Evolutionary conservation across 208 protist species (phyloP).

Genomic region (Acanthamoeba royreba): DNA sequence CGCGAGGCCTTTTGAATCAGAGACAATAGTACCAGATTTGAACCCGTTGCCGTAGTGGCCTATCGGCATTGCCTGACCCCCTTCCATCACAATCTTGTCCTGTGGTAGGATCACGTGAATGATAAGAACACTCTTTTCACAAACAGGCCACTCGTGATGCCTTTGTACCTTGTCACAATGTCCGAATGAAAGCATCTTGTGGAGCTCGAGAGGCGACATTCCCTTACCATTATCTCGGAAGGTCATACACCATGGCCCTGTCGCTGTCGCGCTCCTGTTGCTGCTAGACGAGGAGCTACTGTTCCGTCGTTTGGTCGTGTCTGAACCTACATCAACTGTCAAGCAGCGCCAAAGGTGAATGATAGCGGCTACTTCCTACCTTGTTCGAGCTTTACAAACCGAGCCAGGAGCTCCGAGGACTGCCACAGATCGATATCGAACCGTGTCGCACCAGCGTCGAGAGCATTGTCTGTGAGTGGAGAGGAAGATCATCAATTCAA

Average conservation of each 20-base stretch:
- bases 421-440: neutral
- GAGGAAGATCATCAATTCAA: too few species aligned
- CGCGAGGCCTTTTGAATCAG: neutral
- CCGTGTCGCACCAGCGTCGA: neutral
- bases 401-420: neutral
- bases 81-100: neutral
- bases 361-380: neutral
- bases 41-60: conserved; percentile 27
- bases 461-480: conserved; percentile 4
- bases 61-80: neutral
- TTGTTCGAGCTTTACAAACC: neutral
- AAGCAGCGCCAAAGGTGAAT: too few species aligned
- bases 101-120: neutral
- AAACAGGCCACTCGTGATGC: neutral
- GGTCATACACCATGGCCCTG: neutral
- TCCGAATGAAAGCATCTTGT: conserved; percentile 9
- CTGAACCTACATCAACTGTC: too few species aligned
- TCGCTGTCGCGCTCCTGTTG: neutral
- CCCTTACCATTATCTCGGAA: neutral
- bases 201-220: neutral
- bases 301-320: too few species aligned
- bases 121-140: neutral
- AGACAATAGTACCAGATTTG: neutral
- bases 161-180: neutral
- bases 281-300: too few species aligned